phyloP scores from a whole-genome alignment of 2,329 filamentous ascomycete species.

The Beauveria medogensis region DNA sequence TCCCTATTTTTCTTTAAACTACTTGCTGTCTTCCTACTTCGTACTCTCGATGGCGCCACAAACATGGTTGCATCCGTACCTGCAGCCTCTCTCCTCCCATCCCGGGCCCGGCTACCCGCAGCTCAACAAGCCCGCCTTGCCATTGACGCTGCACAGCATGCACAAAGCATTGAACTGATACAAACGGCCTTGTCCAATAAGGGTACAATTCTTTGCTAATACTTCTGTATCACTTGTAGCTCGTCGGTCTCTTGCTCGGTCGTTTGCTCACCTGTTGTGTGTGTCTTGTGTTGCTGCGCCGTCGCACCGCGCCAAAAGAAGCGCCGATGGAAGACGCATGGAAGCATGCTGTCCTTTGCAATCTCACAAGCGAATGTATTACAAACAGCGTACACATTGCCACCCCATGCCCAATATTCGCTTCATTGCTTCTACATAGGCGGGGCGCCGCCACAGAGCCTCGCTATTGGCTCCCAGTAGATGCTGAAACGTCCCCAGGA shows the following conservation, averaged over 20 bases:
- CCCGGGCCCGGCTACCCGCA: neutral
- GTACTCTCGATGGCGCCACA: neutral
- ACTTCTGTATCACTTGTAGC: neutral
- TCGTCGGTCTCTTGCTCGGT: neutral
- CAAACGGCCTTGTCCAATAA: neutral
- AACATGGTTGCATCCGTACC: neutral
- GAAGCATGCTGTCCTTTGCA: neutral
- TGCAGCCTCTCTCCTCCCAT: neutral
- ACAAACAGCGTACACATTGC: neutral
- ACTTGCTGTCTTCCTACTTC: neutral
- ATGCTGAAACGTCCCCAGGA: neutral
- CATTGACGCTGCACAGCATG: neutral
- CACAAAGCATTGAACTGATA: neutral
- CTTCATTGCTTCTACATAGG: neutral
- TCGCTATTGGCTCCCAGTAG: neutral
- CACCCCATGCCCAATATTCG: neutral
- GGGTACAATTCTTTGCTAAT: no score
- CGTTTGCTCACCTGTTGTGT: neutral
- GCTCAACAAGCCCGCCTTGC: neutral
- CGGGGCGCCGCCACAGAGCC: neutral
- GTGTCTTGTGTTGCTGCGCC: neutral
- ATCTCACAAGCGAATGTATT: neutral
- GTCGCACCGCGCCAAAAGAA: neutral
- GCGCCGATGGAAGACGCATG: neutral
- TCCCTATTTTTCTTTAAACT: neutral